These are phyloP conservation scores for Vavraia culicis DNA, from an alignment of 371 early-diverging fungal species.

Conservation along the genomic window DNA sequence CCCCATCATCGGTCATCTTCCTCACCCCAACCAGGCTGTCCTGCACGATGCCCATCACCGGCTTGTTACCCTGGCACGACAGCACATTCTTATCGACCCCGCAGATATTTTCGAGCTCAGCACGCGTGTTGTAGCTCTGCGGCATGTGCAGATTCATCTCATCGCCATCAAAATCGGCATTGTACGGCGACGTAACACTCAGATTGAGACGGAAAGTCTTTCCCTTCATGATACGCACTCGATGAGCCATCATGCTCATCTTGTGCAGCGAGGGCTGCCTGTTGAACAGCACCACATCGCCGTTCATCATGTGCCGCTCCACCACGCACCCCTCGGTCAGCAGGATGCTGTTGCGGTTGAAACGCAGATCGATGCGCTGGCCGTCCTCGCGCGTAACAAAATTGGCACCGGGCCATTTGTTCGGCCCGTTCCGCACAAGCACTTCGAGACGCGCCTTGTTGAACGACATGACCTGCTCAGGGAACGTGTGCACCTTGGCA, in stretches of 20 bases:
- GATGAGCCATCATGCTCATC: constrained; percentile 99
- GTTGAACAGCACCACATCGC: constrained; percentile 93
- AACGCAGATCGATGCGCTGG: constrained; percentile 76
- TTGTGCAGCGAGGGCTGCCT: constrained; percentile 98
- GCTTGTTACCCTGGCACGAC: constrained; percentile 85
- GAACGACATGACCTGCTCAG: constrained; percentile 87
- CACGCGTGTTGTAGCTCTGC: constrained; percentile 69
- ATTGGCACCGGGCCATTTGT: constrained; percentile 89
- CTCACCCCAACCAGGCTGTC: constrained; percentile 86
- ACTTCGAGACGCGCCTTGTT: constrained; percentile 70
- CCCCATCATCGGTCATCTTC: constrained; percentile 79
- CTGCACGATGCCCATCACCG: constrained; percentile 99
- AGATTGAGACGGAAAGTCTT: constrained; percentile 93
- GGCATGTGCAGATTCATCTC: constrained; percentile 99
- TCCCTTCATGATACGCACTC: constrained; percentile 83
- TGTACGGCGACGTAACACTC: constrained; percentile 93
- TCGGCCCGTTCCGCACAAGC: constrained; percentile 77
- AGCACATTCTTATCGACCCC: constrained; percentile 91
- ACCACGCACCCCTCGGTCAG: constrained; percentile 77
- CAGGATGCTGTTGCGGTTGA: constrained; percentile 62
- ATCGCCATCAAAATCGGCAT: constrained; percentile 99
- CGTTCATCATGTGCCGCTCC: constrained; percentile 81
- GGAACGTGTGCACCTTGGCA: constrained; percentile 86
- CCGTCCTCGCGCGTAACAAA: constrained; percentile 87
- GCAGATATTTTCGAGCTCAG: constrained; percentile 78